These are phyloP conservation scores for Colletotrichum abscissum DNA, from an alignment of 2,329 filamentous ascomycete species.

Conservation along the genomic window DNA sequence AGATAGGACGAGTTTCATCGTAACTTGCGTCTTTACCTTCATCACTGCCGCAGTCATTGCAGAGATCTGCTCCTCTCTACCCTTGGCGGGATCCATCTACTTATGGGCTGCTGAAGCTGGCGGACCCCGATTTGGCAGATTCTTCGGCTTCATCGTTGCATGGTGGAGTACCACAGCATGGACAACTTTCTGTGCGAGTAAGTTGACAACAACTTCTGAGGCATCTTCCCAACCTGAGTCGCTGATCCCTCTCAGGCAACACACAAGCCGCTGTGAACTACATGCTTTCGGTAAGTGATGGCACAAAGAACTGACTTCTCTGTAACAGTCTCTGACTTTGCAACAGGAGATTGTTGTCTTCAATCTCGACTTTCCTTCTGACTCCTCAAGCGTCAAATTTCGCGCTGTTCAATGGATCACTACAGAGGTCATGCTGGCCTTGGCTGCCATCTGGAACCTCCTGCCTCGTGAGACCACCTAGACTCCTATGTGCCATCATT, in stretches of 20 bases:
- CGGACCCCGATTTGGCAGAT: conserved; percentile 63
- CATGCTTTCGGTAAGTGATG: conserved; percentile 58
- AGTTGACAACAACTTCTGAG: conserved; percentile 17
- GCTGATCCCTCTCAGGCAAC: conserved; percentile 48
- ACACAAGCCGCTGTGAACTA: conserved; percentile 63
- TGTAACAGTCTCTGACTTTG: not conserved
- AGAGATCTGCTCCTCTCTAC: conserved; percentile 69
- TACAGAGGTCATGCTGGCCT: conserved; percentile 61
- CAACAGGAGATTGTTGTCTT: conserved; percentile 67
- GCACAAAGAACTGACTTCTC: not conserved
- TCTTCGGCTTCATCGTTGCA: conserved; percentile 70
- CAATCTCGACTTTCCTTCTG: conserved; percentile 64
- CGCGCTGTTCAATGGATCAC: conserved; percentile 71
- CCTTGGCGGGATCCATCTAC: conserved; percentile 69
- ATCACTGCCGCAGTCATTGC: conserved; percentile 71
- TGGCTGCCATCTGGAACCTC: conserved; percentile 62
- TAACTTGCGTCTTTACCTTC: conserved; percentile 70
- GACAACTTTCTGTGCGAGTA: conserved; percentile 68
- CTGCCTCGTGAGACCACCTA: conserved; percentile 56
- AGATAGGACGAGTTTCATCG: conserved; percentile 66
- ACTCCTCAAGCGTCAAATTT: conserved; percentile 64
- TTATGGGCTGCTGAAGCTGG: conserved; percentile 71
- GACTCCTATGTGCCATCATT: rapidly evolving
- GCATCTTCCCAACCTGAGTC: not conserved
- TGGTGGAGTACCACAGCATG: conserved; percentile 74